Evolutionary conservation across 2,329 filamentous ascomycete genomes (phyloP), one percentile per base, ranked within the genome.

Genomic region (Trichophyton equinum): DNA sequence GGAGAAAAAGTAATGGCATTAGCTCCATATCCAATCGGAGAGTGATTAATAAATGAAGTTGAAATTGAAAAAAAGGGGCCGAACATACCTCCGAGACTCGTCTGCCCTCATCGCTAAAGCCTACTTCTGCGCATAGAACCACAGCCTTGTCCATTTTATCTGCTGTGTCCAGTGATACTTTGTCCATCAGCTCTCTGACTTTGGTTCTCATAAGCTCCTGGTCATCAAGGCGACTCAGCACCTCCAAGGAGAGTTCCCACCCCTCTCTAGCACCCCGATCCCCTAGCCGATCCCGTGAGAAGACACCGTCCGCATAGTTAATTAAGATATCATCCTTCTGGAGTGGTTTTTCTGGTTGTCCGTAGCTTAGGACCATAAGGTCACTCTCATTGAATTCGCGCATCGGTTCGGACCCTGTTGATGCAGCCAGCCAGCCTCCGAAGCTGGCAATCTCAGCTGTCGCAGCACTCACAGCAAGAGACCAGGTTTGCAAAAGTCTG

Each of bases 171-270:
- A 92, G 79, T 44, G 86, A 79, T n/a, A 97, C 78, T 22, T 85
- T 79, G 60, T 86, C 82, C 49, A 96, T 79, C 63, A 96, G 76
- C 62, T 87, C 82, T 46, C 85, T 81, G 9, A 96, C 88, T 62
- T 85, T 85, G 65, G 86, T 82, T 69, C 88, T 86, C 6, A 88
- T 88, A 57, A 83, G 81, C 57, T 83, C 79, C 0, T 81, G 78
- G 62, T 91, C 85, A 69, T 95, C 87, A 70, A 97, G 81, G 60
- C 92, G 84, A 8, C 88, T 88, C 53, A 96, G 79, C 9, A 96
- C 82, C 62, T 90, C 84, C 49, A 96, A 85, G 0, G 91, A 88
- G 69, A 96, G 76, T 75, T 96, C 90, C 92, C 92, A 97, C 7
- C 92, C 91, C 67, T 91, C 86, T 42, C 81, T 78, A 13, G 73